These are phyloP conservation scores for Fremontodendron californicum DNA, from an alignment of 345 rosid species.

Conservation along the genomic window DNA sequence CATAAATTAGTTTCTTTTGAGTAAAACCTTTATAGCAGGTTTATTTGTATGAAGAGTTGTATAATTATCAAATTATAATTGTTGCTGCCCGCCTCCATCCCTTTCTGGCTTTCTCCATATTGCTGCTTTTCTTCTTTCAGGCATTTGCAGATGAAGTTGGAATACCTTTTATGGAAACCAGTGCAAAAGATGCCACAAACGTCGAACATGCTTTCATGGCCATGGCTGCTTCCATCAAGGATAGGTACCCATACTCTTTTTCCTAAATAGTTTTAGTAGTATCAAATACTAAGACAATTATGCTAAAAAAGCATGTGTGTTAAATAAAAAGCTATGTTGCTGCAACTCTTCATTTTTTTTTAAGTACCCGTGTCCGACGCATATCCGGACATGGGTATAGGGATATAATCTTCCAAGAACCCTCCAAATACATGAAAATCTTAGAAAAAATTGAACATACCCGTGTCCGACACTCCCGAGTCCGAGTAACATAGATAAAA, in stretches of 20 bases:
- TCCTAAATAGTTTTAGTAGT: not conserved
- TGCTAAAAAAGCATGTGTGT: not conserved
- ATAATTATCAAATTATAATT: not conserved
- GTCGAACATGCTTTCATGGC: slow-evolving; percentile 85
- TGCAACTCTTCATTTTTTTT: no score
- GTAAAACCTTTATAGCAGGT: not conserved
- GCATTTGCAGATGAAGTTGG: slow-evolving; percentile 81
- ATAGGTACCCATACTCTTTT: slow-evolving; percentile 37
- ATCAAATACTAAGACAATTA: not conserved
- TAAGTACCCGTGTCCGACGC: no score
- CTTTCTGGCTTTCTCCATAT: not conserved
- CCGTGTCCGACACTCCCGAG: no score
- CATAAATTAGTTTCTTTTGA: not conserved
- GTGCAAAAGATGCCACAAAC: slow-evolving; percentile 70
- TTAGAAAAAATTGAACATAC: no score
- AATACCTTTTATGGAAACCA: slow-evolving; percentile 74
- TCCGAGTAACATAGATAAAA: not conserved
- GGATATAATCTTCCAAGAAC: no score
- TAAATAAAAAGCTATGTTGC: no score
- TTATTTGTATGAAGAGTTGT: not conserved
- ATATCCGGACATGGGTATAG: no score
- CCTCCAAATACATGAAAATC: no score
- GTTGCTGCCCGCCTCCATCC: not conserved
- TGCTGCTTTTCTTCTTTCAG: slow-evolving; percentile 21
- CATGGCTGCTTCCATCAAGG: slow-evolving; percentile 71